Evolutionary conservation across 2,329 filamentous ascomycete species (phyloP).

Genomic region (Penicillium sclerotigenum): DNA sequence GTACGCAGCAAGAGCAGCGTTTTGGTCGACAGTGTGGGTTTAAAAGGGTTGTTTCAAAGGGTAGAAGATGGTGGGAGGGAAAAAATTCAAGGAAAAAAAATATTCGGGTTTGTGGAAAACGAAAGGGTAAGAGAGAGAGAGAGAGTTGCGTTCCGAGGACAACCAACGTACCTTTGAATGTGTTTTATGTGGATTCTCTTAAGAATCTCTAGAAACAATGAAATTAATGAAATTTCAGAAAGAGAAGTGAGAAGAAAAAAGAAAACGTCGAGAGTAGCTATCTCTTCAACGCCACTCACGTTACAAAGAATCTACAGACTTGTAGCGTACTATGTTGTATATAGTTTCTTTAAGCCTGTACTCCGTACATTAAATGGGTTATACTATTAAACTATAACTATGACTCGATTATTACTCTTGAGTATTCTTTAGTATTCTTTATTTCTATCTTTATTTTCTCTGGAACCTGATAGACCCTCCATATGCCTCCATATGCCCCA

Average conservation of each 20-base stretch:
- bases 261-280: neutral
- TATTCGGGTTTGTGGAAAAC: constrained; percentile 19
- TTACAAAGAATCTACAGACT: constrained; percentile 2
- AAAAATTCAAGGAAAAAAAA: constrained; percentile 25
- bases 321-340: too few relatives aligned
- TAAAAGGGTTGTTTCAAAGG: constrained; percentile 9
- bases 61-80: constrained; percentile 18
- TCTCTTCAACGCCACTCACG: constrained; percentile 18
- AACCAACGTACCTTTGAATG: constrained; percentile 7
- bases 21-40: constrained; percentile 16
- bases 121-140: neutral
- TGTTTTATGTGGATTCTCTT: neutral
- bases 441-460: constrained; percentile 3
- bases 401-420: too few relatives aligned
- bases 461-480: constrained; percentile 4
- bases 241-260: constrained; percentile 11
- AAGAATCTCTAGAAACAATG: neutral
- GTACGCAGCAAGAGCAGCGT: constrained; percentile 23
- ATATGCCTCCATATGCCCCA: neutral
- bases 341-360: neutral
- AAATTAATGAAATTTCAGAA: constrained; percentile 1
- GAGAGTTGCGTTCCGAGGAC: neutral
- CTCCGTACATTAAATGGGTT: neutral
- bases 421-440: too few relatives aligned
- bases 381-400: neutral